phyloP scores from a whole-genome alignment of 2,329 filamentous ascomycete genomes.

The Coniochaeta sp. region DNA sequence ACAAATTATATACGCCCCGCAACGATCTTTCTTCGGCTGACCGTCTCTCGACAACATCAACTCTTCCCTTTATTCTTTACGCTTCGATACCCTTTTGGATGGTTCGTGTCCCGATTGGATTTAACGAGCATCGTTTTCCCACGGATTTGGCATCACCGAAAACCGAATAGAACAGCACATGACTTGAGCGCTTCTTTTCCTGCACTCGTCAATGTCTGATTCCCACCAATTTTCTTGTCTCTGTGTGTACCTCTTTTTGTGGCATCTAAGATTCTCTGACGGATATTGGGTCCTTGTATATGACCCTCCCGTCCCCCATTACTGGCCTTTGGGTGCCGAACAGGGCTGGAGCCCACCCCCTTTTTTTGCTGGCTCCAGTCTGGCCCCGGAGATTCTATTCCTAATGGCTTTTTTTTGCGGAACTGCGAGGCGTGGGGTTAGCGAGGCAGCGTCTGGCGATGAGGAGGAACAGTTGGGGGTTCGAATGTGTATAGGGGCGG shows the following conservation, averaged over 20 bases:
- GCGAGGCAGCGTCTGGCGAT: background rate
- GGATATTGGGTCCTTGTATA: slow-evolving; percentile 12
- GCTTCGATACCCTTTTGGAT: slow-evolving; percentile 41
- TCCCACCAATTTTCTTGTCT: slow-evolving; percentile 10
- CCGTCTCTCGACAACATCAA: slow-evolving; percentile 14
- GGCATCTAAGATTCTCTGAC: slow-evolving; percentile 19
- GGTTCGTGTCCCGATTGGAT: slow-evolving; percentile 12
- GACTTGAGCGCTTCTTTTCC: slow-evolving; percentile 10
- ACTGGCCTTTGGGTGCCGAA: background rate
- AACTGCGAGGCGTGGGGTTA: background rate
- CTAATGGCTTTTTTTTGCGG: slow-evolving; percentile 13
- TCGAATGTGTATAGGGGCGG: background rate
- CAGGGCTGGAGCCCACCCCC: slow-evolving; percentile 21
- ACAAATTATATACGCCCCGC: slow-evolving; percentile 10
- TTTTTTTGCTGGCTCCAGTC: slow-evolving; percentile 27
- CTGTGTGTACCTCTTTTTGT: background rate
- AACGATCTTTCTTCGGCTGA: slow-evolving; percentile 6
- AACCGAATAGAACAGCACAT: slow-evolving; percentile 8
- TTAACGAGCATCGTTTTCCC: slow-evolving; percentile 9
- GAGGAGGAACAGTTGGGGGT: background rate
- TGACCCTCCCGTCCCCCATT: slow-evolving; percentile 9
- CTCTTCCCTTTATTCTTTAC: slow-evolving; percentile 16
- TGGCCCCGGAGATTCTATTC: slow-evolving; percentile 20
- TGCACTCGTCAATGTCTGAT: slow-evolving; percentile 5
- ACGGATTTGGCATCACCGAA: slow-evolving; percentile 20